Conservation (phyloP, 345 rosid genomes). For the Crucihimalaya himalaica region DNA sequence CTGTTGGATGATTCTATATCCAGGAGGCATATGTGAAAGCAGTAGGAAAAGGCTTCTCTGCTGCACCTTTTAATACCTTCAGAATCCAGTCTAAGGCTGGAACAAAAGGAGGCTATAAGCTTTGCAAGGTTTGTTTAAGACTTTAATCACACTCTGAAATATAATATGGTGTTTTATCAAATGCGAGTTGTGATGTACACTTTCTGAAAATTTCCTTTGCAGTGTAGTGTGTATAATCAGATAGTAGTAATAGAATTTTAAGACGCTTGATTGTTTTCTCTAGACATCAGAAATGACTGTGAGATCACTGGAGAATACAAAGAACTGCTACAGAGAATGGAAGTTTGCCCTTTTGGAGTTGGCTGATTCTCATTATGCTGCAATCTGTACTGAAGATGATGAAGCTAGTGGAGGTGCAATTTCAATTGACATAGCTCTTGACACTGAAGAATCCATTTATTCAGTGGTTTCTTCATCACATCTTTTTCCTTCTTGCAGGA, state of each 20-base stretch:
- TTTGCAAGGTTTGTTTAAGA: constrained; percentile 45
- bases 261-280: constrained; percentile 2
- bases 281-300: constrained; percentile 48
- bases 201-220: neutral
- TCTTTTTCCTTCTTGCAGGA: constrained; percentile 28
- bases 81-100: constrained; percentile 46
- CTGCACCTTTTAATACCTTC: constrained; percentile 77
- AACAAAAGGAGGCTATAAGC: constrained; percentile 32
- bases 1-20: constrained; percentile 24
- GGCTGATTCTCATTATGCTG: constrained; percentile 67
- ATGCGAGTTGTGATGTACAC: neutral
- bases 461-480: constrained; percentile 1
- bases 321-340: constrained; percentile 49
- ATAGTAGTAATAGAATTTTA: neutral
- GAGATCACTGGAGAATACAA: constrained; percentile 47
- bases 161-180: neutral
- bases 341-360: constrained; percentile 64
- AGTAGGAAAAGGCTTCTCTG: constrained; percentile 78
- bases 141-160: neutral
- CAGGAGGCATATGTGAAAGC: constrained; percentile 94
- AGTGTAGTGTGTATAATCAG: neutral
- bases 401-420: constrained; percentile 42
- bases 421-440: constrained; percentile 13
- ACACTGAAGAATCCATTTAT: constrained; percentile 34
- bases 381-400: constrained; percentile 61